These are phyloP conservation scores for Murraya koenigii DNA, from an alignment of 345 rosid species.

Conservation along the genomic window DNA sequence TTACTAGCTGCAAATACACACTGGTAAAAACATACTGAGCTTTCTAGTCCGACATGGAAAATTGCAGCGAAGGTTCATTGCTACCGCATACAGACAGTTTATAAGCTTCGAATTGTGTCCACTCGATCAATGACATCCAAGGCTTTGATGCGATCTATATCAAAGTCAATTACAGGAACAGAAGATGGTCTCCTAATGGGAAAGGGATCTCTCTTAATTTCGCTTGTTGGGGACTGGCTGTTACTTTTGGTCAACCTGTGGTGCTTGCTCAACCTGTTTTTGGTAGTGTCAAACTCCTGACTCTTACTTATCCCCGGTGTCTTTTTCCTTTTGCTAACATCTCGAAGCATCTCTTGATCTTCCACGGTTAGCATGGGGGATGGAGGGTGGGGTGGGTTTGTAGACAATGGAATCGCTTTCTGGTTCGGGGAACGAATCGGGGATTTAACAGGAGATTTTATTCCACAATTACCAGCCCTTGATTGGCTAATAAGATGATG, in stretches of 20 bases:
- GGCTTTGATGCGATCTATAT: conserved; percentile 76
- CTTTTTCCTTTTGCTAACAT: conserved; percentile 77
- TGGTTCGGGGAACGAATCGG: conserved; percentile 81
- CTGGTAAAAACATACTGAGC: neutral
- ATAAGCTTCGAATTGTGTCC: conserved; percentile 65
- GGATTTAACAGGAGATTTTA: conserved; percentile 82
- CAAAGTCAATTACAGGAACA: conserved; percentile 70
- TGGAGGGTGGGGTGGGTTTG: conserved; percentile 38
- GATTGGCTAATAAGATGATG: conserved; percentile 82
- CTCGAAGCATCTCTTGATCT: conserved; percentile 95
- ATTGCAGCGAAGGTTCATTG: conserved; percentile 15
- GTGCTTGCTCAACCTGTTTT: conserved; percentile 56
- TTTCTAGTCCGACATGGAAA: conserved; percentile 15
- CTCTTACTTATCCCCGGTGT: conserved; percentile 94
- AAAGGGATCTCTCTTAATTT: conserved; percentile 57
- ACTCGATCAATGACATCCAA: conserved; percentile 90
- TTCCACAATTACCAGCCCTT: conserved; percentile 64
- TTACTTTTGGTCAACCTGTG: conserved; percentile 92
- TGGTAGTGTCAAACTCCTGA: conserved; percentile 81
- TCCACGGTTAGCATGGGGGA: conserved; percentile 60
- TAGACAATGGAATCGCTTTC: conserved; percentile 44
- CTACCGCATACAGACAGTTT: conserved; percentile 6
- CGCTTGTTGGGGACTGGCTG: conserved; percentile 73
- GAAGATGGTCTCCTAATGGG: conserved; percentile 67
- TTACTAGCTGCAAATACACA: neutral